Evolutionary conservation across 1,139 yeast genomes (phyloP), one percentile per base, ranked within the genome.

Genomic region (Geotrichum carabidarum): DNA sequence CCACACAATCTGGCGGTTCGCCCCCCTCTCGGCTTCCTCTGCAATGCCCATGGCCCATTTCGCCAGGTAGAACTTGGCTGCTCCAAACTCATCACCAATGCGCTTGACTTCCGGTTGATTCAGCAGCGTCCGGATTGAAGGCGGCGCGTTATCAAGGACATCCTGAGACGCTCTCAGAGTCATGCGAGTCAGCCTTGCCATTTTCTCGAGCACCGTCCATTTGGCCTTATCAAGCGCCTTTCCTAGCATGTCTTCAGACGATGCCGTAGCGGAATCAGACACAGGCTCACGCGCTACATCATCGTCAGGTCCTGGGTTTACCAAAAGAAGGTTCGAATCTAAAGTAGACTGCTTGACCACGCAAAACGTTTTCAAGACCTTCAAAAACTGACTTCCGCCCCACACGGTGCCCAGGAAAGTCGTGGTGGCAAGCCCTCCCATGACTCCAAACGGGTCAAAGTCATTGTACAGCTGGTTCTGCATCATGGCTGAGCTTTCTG

Each of bases 31-130:
- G 1, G 96, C 95, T 66, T 93, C 96, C 64, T 90, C 94, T 62
- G 93, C 94, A 27, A 93, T 95, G 44, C 90, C 90, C 64, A 89
- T 80, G 0, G 99, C 98, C 99, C 99, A 93, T 72, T 90, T 90
- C 4, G 99, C 98, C 58, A 93, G 75, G 68, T 90, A 93, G 4
- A 90, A 86, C 53, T 91, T 78, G 0, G 97, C 97, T 48, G 93
- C 83, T 64, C 91, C 98, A 67, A 90, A 93, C 60, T 93, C 99
- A 60, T 89, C 89, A 55, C 94, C 89, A 32, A 91, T 81, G 55
- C 77, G 79, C 62, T 78, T 79, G 4, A 91, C 95, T 63, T 90
- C 95, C 0, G 96, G 94, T 60, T 84, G 83, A 56, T 76, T 78
- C 53, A 93, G 74, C 58, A 87, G 69, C 55, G 79, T 80, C 60